Percentiles rank a stretch among this genome's conserved stretches.
These are phyloP conservation scores for Sugiyamaella grinbergsii DNA, from an alignment of 1,139 yeast genomes.

Conservation along the genomic window DNA sequence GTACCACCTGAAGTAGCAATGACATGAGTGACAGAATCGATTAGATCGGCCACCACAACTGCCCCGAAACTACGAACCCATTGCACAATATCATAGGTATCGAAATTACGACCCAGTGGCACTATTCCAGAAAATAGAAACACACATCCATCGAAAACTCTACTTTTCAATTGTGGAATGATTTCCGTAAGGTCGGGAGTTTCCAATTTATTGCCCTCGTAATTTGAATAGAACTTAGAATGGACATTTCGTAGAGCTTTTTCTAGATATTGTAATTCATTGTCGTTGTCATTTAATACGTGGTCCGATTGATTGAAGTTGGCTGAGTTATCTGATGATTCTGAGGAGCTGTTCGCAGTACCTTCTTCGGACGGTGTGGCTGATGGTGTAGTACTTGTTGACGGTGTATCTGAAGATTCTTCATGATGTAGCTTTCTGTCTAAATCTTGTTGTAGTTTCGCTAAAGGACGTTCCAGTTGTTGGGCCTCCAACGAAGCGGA, in stretches of 20 bases:
- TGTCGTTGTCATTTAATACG: constrained; percentile 76
- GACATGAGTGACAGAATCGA: constrained; percentile 81
- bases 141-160: constrained; percentile 67
- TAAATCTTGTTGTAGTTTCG: constrained; percentile 74
- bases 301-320: constrained; percentile 38
- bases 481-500: constrained; percentile 63
- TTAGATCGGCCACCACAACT: constrained; percentile 70
- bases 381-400: neutral
- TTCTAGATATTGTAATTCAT: constrained; percentile 67
- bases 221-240: constrained; percentile 58
- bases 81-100: constrained; percentile 72
- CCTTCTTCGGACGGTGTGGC: neutral
- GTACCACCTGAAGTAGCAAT: constrained; percentile 76
- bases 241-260: constrained; percentile 67
- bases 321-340: constrained; percentile 4
- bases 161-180: constrained; percentile 69
- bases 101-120: constrained; percentile 72
- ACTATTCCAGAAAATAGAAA: constrained; percentile 84
- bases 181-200: constrained; percentile 47
- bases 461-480: constrained; percentile 76
- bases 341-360: constrained; percentile 4
- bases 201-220: constrained; percentile 33
- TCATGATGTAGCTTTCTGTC: constrained; percentile 52
- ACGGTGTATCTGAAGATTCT: neutral
- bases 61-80: constrained; percentile 97